Conservation (phyloP, 768 basidiomycete genomes). For the Russula earlei region DNA sequence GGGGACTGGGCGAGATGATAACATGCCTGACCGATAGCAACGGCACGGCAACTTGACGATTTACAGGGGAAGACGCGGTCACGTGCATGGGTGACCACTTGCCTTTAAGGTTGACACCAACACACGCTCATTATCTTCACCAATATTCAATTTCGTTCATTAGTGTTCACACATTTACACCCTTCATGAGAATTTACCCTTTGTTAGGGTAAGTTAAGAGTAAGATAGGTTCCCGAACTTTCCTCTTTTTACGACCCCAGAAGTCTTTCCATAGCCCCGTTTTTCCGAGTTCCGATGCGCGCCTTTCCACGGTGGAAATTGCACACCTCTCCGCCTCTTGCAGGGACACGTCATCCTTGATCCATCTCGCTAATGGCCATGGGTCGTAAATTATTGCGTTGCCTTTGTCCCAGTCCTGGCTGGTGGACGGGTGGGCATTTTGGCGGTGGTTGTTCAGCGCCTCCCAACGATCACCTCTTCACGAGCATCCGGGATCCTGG, state of each 20-base stretch:
- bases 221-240: too few relatives aligned
- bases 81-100: too few relatives aligned
- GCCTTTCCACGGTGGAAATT: background rate
- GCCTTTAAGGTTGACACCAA: too few relatives aligned
- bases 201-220: too few relatives aligned
- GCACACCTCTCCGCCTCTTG: background rate
- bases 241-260: background rate
- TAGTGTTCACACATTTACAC: too few relatives aligned
- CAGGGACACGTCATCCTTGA: background rate
- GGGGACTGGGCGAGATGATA: conserved; percentile 20
- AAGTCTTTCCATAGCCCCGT: background rate
- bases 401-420: background rate
- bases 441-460: background rate
- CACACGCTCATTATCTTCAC: too few relatives aligned
- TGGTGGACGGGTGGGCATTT: background rate
- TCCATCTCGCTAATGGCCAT: background rate
- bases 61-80: background rate
- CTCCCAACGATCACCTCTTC: conserved; percentile 4
- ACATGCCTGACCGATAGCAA: conserved; percentile 3
- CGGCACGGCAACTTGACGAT: background rate
- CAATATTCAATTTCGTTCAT: too few relatives aligned
- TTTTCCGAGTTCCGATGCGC: background rate
- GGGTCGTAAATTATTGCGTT: background rate
- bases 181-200: too few relatives aligned
- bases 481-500: background rate